These are phyloP conservation scores for Podaxis carcinomalis DNA, from an alignment of 768 basidiomycete species.

Conservation along the genomic window DNA sequence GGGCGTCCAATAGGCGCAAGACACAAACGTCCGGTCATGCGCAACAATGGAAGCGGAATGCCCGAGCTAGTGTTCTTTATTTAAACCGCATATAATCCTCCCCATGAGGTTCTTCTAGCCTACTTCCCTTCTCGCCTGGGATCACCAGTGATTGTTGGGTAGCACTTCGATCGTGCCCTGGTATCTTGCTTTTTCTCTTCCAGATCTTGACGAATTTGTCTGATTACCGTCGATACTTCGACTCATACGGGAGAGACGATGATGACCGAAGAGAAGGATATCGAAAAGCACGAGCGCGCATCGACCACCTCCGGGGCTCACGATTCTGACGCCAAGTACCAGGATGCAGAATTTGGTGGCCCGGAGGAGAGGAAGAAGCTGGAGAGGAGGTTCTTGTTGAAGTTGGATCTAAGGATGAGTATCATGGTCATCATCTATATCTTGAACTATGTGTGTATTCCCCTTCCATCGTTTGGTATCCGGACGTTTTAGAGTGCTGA, in stretches of 20 bases:
- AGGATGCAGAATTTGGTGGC: slow-evolving; percentile 46
- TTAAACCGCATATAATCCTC: background rate
- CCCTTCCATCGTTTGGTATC: background rate
- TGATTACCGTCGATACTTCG: background rate
- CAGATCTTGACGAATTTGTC: background rate
- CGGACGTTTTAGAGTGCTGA: slow-evolving; percentile 6
- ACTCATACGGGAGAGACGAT: background rate
- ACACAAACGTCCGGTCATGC: background rate
- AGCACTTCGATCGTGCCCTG: background rate
- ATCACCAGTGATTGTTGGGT: background rate
- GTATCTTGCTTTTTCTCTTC: background rate
- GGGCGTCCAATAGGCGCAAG: background rate
- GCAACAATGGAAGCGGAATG: background rate
- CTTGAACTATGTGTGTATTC: slow-evolving; percentile 37
- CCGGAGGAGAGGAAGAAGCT: slow-evolving; percentile 39
- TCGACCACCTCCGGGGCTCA: slow-evolving; percentile 4
- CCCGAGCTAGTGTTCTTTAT: background rate
- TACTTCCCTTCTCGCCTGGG: background rate
- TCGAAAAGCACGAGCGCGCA: slow-evolving; percentile 2
- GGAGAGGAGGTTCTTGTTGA: slow-evolving; percentile 50
- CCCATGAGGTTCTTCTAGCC: background rate
- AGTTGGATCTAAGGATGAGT: slow-evolving; percentile 54
- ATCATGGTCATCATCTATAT: slow-evolving; percentile 51
- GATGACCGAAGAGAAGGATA: slow-evolving; percentile 3
- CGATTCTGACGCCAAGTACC: slow-evolving; percentile 13